phyloP scores from a whole-genome alignment of 495 filamentous ascomycete species.

The Talaromyces stipitatus region DNA sequence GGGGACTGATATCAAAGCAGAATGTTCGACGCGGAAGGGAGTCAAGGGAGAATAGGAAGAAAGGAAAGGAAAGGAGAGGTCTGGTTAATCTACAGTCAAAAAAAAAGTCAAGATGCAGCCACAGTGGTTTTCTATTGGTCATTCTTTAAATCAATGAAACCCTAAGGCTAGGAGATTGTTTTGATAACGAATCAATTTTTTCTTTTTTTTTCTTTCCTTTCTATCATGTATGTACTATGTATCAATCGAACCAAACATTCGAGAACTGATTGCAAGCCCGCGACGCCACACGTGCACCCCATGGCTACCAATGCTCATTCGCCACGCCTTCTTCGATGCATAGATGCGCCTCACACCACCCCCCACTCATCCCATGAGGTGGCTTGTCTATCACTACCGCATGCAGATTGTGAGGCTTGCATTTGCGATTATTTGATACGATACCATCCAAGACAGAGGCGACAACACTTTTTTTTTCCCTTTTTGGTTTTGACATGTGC shows the following conservation, averaged over 20 bases:
- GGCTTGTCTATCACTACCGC: neutral
- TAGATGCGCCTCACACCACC: neutral
- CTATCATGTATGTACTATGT: no score
- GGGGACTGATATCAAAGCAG: neutral
- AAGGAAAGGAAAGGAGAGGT: neutral
- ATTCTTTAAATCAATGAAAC: neutral
- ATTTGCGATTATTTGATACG: neutral
- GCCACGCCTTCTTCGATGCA: neutral
- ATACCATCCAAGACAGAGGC: neutral
- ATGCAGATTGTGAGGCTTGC: neutral
- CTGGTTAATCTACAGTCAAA: neutral
- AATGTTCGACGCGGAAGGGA: no score
- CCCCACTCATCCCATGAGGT: neutral
- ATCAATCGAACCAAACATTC: no score
- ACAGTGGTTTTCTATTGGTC: neutral
- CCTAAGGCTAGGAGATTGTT: no score
- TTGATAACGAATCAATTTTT: no score
- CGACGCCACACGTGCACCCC: slow-evolving; percentile 4
- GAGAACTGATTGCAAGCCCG: no score
- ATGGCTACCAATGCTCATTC: neutral
- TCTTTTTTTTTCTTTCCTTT: no score
- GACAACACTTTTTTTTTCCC: no score
- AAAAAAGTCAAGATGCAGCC: neutral
- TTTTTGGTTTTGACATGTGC: neutral
- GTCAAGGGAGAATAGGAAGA: no score